Evolutionary conservation across 305 asterid species (phyloP).

Genomic region (Solanum hybrid): DNA sequence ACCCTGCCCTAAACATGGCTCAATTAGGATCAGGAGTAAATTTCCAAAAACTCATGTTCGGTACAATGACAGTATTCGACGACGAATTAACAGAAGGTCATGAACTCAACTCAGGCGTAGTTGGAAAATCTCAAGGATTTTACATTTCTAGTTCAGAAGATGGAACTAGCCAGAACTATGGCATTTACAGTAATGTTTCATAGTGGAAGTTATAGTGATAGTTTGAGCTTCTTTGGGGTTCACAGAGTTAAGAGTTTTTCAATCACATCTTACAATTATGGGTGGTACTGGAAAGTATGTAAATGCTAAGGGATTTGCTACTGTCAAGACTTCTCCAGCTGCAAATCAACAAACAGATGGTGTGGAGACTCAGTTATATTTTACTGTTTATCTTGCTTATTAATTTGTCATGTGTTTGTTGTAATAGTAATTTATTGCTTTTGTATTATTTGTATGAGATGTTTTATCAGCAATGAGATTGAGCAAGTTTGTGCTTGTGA

Average conservation of each 20-base stretch:
- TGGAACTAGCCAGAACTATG: conserved; percentile 74
- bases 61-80: conserved; percentile 67
- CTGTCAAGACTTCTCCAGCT: conserved; percentile 48
- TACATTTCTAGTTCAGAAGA: conserved; percentile 68
- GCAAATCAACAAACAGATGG: conserved; percentile 60
- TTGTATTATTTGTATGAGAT: not conserved
- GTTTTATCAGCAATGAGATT: not conserved
- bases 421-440: not conserved
- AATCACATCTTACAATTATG: conserved; percentile 75
- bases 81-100: conserved; percentile 71
- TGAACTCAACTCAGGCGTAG: conserved; percentile 55
- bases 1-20: conserved; percentile 54
- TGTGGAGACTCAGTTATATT: conserved; percentile 55
- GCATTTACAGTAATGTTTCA: conserved; percentile 66
- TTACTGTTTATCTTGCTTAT: conserved; percentile 55
- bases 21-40: conserved; percentile 54
- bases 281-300: conserved; percentile 83
- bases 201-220: conserved; percentile 60
- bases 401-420: not conserved
- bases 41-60: conserved; percentile 79
- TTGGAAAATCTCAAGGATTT: conserved; percentile 78
- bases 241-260: conserved; percentile 48
- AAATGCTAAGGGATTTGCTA: conserved; percentile 60
- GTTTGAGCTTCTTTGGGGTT: conserved; percentile 64
- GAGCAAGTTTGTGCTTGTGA: not conserved